A percentile compares a stretch with the other conserved stretches of the same genome.
Evolutionary conservation across 352 stramenopile species (phyloP).

Genomic region (Phytophthora syringae): DNA sequence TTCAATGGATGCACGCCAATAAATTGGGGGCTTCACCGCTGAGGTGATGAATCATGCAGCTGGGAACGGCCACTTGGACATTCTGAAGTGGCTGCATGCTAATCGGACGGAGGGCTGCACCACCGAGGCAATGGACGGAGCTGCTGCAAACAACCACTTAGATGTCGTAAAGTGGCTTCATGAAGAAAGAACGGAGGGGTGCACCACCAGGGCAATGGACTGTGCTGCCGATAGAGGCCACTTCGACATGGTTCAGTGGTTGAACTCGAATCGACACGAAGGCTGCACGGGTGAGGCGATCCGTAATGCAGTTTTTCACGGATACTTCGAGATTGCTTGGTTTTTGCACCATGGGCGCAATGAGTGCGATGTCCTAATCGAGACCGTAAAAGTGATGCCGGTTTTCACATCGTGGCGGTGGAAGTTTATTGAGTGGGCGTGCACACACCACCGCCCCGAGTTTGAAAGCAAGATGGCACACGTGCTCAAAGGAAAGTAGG

Average conservation of each 20-base stretch:
- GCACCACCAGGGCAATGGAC: conserved; percentile 7
- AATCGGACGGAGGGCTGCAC: conserved; percentile 11
- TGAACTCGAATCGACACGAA: conserved; percentile 1
- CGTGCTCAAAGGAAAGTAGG: too few relatives aligned
- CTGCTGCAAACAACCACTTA: conserved; percentile 10
- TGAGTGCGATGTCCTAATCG: not conserved
- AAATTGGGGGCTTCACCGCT: not conserved
- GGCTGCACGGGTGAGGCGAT: not conserved
- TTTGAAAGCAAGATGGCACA: too few relatives aligned
- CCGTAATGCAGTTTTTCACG: not conserved
- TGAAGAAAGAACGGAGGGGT: not conserved
- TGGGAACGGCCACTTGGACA: not conserved
- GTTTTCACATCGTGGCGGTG: not conserved
- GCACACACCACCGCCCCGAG: too few relatives aligned
- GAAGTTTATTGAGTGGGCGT: conserved; percentile 7
- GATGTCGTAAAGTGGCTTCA: conserved; percentile 13
- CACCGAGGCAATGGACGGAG: conserved; percentile 6
- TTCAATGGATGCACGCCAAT: not conserved
- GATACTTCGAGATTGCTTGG: conserved; percentile 2
- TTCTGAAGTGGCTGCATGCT: conserved; percentile 12
- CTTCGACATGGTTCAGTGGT: conserved; percentile 5
- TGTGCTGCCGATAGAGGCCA: conserved; percentile 1
- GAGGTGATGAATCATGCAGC: not conserved
- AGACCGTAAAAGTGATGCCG: too few relatives aligned
- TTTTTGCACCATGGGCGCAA: not conserved